These are phyloP conservation scores for Stentor coeruleus DNA, from an alignment of 73 alveolate genomes.

Conservation along the genomic window DNA sequence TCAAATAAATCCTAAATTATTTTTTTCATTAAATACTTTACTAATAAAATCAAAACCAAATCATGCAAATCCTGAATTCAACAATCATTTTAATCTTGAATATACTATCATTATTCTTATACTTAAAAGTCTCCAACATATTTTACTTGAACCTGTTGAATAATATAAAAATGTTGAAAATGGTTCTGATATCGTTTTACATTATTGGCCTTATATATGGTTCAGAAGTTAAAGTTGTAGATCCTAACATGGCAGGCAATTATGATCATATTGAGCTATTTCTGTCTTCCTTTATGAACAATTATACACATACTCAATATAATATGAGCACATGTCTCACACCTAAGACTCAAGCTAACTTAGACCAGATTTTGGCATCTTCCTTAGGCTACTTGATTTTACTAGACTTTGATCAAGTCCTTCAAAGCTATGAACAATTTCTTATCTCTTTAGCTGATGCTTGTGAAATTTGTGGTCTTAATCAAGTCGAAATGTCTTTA, in stretches of 20 bases:
- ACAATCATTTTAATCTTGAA: no score
- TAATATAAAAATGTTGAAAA: neutral
- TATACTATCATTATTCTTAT: no score
- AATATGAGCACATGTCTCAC: neutral
- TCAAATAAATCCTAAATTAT: no score
- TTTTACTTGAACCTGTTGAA: no score
- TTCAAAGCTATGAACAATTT: neutral
- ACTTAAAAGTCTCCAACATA: no score
- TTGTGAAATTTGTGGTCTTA: neutral
- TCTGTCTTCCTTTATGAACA: neutral
- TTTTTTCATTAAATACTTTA: no score
- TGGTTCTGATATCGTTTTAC: neutral
- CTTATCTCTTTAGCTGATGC: neutral
- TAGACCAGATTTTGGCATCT: neutral
- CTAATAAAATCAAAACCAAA: no score
- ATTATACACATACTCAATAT: neutral
- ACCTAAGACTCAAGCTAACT: neutral
- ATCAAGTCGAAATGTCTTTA: neutral
- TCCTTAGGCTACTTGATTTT: neutral
- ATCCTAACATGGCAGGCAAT: neutral
- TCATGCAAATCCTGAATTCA: no score
- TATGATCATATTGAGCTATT: neutral
- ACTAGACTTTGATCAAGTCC: no score
- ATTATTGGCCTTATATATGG: no score
- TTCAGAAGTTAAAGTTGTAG: neutral